phyloP scores from a whole-genome alignment of 805 yeast species.

The Pichia scutulata region DNA sequence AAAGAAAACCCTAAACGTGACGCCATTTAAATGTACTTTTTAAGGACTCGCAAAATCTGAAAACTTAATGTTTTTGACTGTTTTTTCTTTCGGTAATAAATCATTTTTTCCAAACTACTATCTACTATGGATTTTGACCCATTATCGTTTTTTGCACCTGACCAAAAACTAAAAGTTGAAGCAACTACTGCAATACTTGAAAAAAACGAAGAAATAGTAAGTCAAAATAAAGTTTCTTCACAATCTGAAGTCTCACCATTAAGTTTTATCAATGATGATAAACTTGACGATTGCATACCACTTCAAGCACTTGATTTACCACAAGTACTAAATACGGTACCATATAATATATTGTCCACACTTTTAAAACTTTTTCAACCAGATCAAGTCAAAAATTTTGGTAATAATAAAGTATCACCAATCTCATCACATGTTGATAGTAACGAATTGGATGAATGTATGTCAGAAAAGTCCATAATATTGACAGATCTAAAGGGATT shows the following conservation, averaged over 20 bases:
- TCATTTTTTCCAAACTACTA: too few relatives aligned
- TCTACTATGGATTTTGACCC: slow-evolving; percentile 7
- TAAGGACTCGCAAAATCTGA: background rate
- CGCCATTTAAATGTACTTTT: background rate
- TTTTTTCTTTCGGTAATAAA: background rate
- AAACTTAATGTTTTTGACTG: background rate
- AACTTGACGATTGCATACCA: background rate
- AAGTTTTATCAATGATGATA: background rate
- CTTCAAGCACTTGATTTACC: slow-evolving; percentile 59
- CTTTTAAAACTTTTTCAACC: slow-evolving; percentile 44
- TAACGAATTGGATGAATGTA: background rate
- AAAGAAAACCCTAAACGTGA: background rate
- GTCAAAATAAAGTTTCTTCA: background rate
- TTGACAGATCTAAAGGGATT: background rate
- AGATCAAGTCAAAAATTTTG: slow-evolving; percentile 44
- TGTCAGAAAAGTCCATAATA: background rate
- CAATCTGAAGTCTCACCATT: background rate
- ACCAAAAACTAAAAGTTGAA: background rate
- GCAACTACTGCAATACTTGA: background rate
- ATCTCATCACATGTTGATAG: background rate
- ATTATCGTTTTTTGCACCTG: slow-evolving; percentile 7
- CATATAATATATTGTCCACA: slow-evolving; percentile 35
- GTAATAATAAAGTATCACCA: slow-evolving; percentile 4
- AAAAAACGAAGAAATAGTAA: background rate
- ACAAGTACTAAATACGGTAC: slow-evolving; percentile 36